Evolutionary conservation across 148 eudicot species (phyloP), one percentile per base, ranked within the genome.

Genomic region (Rhododendron henanense): DNA sequence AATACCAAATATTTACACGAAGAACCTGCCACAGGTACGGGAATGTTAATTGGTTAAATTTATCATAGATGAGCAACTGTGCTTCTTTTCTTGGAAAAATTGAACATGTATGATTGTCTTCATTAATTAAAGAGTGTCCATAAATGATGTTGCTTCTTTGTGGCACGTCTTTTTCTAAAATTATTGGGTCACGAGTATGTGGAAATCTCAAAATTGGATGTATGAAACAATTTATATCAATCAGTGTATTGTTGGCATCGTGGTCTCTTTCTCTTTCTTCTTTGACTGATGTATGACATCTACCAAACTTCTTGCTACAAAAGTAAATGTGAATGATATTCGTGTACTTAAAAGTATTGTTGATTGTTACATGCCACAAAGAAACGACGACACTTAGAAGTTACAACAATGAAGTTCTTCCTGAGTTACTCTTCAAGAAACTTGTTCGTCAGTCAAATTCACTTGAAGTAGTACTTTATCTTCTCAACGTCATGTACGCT

Each of bases 1-100:
- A 76, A 86, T 91, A 14, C 94, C 94, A 67, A 73, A 89, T 76
- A 87, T 85, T 23, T 92, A 92, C 76, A 39, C 90, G 84, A 89
- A 86, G 65, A 81, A 81, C 84, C 88, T 92, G 85, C 93, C 92
- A 51, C 88, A 92, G 94, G 94, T 92, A 84, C 9, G 57, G n/a
- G n/a, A 6, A 13, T 4, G 5, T 61, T 61, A 39, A 37, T 59
- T 10, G 21, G 19, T 61, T 79, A 51, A 79, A 47, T 79, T 39
- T 16, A 78, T 78, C 28, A 19, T 44, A 39, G 35, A 45, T 47
- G 35, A 45, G 57, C 53, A 45, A 79, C 35, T 79, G 11, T 79
- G 55, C 21, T 10, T 25, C 35, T 44, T 79, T 77, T 15, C 47
- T 18, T 78, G 47, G 25, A 31, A 78, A 14, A 44, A 78, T 4